Percentiles rank a stretch among this genome's conserved stretches.
phyloP scores from a whole-genome alignment of 345 rosid genomes.

The Gossypium sturtianum region DNA sequence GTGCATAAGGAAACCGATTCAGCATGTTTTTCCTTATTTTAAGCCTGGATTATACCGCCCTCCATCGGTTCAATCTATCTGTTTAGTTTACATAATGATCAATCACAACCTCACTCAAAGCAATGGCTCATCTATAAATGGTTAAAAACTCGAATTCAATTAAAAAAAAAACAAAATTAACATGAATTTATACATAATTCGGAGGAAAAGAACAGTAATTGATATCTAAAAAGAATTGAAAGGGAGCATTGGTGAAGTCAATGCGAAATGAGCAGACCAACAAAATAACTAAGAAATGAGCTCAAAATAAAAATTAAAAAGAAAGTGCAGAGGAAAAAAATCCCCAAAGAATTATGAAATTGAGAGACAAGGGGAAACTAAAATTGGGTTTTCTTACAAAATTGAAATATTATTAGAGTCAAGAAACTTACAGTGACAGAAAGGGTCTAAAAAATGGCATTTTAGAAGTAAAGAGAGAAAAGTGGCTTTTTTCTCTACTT shows the following conservation, averaged over 20 bases:
- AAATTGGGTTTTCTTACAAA: not conserved
- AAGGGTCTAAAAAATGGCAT: not conserved
- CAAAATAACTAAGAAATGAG: not conserved
- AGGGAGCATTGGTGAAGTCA: not conserved
- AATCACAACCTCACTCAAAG: not conserved
- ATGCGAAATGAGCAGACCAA: not conserved
- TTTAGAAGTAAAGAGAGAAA: not conserved
- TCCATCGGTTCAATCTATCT: not conserved
- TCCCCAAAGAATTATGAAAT: not conserved
- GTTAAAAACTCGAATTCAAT: not conserved
- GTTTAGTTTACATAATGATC: not conserved
- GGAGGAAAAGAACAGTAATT: not conserved
- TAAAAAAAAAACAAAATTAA: too few species aligned
- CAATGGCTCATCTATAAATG: not conserved
- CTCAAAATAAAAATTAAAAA: too few species aligned
- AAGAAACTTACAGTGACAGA: not conserved
- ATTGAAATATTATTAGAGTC: not conserved
- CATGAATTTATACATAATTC: too few species aligned
- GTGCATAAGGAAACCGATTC: not conserved
- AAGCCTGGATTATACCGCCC: not conserved
- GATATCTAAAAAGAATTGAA: not conserved
- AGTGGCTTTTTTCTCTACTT: not conserved
- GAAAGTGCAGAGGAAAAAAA: not conserved
- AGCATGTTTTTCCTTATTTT: conserved; percentile 3
- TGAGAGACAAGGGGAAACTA: not conserved